Conservation (phyloP, 2,329 filamentous ascomycete species). For the Decorospora gaudefroyi region DNA sequence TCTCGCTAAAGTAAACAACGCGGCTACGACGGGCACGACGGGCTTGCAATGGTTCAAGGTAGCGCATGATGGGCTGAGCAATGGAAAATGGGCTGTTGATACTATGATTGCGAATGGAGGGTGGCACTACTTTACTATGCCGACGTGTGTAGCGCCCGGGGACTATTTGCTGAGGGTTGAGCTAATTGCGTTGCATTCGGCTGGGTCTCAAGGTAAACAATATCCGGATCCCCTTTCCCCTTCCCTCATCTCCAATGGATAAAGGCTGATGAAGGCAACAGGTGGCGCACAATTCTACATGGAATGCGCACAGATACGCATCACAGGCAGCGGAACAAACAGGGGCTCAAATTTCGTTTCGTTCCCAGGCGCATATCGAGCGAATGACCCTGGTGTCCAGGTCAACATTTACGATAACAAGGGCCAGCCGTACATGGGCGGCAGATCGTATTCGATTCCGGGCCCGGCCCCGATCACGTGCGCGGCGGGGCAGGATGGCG, state of each 20-base stretch:
- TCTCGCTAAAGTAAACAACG: slow-evolving; percentile 43
- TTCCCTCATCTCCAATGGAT: no score
- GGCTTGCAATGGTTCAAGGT: slow-evolving; percentile 47
- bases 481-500: slow-evolving; percentile 1
- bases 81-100: slow-evolving; percentile 53
- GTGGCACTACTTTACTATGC: slow-evolving; percentile 48
- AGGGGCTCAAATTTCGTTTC: slow-evolving; percentile 21
- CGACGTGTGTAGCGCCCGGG: slow-evolving; percentile 36
- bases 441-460: slow-evolving; percentile 51
- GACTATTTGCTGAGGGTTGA: slow-evolving; percentile 49
- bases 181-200: slow-evolving; percentile 50
- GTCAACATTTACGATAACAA: slow-evolving; percentile 26
- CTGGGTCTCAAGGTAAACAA: slow-evolving; percentile 16
- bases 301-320: slow-evolving; percentile 34
- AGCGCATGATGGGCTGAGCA: slow-evolving; percentile 43
- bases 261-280: neutral
- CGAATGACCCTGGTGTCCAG: slow-evolving; percentile 27
- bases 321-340: slow-evolving; percentile 25
- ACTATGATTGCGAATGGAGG: slow-evolving; percentile 52
- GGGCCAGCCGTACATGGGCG: slow-evolving; percentile 20
- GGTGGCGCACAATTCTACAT: slow-evolving; percentile 24
- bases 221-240: neutral
- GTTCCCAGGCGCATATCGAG: slow-evolving; percentile 34
- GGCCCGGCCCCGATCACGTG: slow-evolving; percentile 56
- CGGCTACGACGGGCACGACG: slow-evolving; percentile 41